Base-by-base conservation (phyloP, 2,329 filamentous ascomycete genomes). In the Hyphodiscus sp. region DNA sequence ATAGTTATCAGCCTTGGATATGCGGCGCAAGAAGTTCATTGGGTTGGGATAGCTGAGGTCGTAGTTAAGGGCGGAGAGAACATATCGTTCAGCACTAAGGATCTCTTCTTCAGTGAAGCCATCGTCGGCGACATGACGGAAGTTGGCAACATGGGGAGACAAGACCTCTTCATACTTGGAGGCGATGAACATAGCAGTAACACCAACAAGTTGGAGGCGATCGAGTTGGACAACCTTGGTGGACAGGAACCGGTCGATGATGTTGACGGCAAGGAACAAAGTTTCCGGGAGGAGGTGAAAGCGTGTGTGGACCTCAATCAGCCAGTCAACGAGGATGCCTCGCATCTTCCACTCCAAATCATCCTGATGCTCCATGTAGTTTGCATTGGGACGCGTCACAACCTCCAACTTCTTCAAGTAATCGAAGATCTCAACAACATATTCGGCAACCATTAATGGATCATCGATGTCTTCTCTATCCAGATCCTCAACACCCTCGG, bases 1-100 rank as follows among this genome's bases (percentile, higher is more conserved):
- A 74, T 99, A 99, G 77, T 95, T 94, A 75, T 99, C 95, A 67
- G 94, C 95, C 79, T 99, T 99, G 58, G 92, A 97, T 72, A 99
- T 96, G 63, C 95, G 89, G 61, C 94, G 89, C 57, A 99, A 83
- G 76, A 99, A 99, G 80, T 99, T 99, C 94, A 99, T 99, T 20
- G 94, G 94, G 74, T 99, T 99, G 53, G 94, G 94, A 69, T 96
- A 99, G 76, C 91, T 96, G 60, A 99, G 83, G 69, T 99, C 92
- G 71, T 96, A 99, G 75, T 96, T 87, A 57, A 99, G 81, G 6
- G 91, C 91, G 61, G 83, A 82, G 50, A 99, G 85, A 61, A 99
- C 86, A 70, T 95, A 96, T 62, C 94, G 88, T 74, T 99, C 94
- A n/a, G 94, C 94, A 67, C 89, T 92, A 41, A 99, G 80, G 62